Evolutionary conservation across 345 rosid species (phyloP), one percentile per base, ranked within the genome.

Genomic region (Corymbia maculata): DNA sequence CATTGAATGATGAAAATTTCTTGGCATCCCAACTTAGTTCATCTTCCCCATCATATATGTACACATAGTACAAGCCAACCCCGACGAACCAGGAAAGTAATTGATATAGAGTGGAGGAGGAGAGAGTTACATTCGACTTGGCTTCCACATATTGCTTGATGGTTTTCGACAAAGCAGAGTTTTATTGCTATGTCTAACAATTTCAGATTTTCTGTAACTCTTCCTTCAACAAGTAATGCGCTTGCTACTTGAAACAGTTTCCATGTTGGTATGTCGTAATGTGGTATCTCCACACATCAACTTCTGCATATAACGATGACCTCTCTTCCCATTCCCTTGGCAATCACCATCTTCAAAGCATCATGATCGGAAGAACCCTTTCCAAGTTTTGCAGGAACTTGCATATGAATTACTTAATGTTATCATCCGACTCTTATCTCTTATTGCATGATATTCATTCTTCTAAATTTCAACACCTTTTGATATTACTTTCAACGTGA

Each of bases 391-490:
- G 4, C 61, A 55, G 10, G 61, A 55, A 55, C 61, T 9, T 55
- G 11, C 61, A 21, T 51, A 51, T 51, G 52, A 51, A 51, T 51
- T 11, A 51, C 14, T 51, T 51, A 51, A 51, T 51, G 52, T 51
- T 51, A 51, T 51, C 52, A 91, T 61, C 98, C 97, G 2, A 92
- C 92, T 89, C 6, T 92, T 51, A 51, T 51, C 52, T 51, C 52
- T 51, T 51, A 51, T 12, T 51, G 2, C 52, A 51, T 51, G 52
- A 51, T 51, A 51, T 51, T 51, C 14, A 13, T 51, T 51, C 52
- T 51, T 11, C 12, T 1, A 51, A 51, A 51, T 11, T 51, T 98
- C 42, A 36, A 36, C 42, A 36, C 4, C 42, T 36, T 36, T 36
- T 36, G 95, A 50, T 85, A 47, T 87, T 94, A 94, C 49, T 51